phyloP scores from a whole-genome alignment of 164 flowering plant genomes.

The Houttuynia cordata region DNA sequence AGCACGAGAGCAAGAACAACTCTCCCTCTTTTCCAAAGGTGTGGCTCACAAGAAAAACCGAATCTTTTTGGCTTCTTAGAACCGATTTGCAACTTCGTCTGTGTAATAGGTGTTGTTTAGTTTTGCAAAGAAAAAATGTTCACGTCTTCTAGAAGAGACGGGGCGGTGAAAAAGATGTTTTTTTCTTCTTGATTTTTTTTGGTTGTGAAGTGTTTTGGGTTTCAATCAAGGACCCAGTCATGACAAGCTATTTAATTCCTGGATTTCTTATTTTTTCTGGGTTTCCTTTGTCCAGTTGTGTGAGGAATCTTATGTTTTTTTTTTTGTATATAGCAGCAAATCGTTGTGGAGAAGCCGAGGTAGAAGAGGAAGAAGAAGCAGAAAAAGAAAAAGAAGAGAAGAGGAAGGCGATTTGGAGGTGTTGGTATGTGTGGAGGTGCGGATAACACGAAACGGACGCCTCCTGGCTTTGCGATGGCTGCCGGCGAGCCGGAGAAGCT shows the following conservation, averaged over 20 bases:
- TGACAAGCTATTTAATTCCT: not conserved
- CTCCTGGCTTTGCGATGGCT: constrained; percentile 3
- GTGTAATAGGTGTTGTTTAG: too few species aligned
- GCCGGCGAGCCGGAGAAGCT: not conserved
- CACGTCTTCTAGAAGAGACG: not conserved
- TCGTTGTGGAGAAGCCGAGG: not conserved
- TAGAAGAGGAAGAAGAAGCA: not conserved
- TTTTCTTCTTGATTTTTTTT: too few species aligned
- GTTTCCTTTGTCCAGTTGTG: too few species aligned
- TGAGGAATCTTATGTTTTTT: not conserved
- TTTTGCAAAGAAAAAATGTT: too few species aligned
- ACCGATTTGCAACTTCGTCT: constrained; percentile 4
- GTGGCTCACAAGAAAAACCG: constrained; percentile 1
- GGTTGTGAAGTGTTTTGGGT: too few species aligned
- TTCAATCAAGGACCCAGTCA: not conserved
- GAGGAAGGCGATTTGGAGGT: not conserved
- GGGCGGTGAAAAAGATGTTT: not conserved
- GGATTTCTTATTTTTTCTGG: too few species aligned
- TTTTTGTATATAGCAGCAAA: not conserved
- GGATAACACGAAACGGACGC: constrained; percentile 1
- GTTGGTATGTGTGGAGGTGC: constrained; percentile 3
- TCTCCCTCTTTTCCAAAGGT: too few species aligned
- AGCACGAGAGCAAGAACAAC: constrained; percentile 8
- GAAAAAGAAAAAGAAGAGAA: too few species aligned
- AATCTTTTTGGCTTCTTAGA: constrained; percentile 28